These are phyloP conservation scores for Penicillium sp. DNA, from an alignment of 2,329 filamentous ascomycete genomes.

Conservation along the genomic window DNA sequence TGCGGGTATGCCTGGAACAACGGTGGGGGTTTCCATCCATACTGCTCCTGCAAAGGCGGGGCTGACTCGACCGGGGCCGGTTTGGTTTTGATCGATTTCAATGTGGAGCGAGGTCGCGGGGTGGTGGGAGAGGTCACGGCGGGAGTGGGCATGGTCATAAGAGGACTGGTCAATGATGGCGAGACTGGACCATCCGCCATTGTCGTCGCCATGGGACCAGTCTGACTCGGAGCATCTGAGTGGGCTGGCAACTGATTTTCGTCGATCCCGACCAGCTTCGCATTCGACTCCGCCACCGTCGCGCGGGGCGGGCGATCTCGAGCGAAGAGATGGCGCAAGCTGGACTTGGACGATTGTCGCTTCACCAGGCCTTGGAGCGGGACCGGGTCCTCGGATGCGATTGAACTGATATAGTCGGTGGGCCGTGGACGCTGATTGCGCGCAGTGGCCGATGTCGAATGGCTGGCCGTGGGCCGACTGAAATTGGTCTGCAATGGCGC, in stretches of 20 bases:
- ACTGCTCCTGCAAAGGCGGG: constrained; percentile 20
- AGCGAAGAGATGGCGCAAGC: constrained; percentile 33
- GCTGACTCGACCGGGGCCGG: constrained; percentile 21
- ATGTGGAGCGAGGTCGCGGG: constrained; percentile 13
- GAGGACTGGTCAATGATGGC: constrained; percentile 22
- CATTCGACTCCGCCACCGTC: constrained; percentile 14
- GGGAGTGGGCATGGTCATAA: constrained; percentile 22
- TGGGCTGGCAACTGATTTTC: constrained; percentile 19
- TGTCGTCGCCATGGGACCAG: constrained; percentile 7
- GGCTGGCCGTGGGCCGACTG: constrained; percentile 21
- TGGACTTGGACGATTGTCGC: constrained; percentile 33
- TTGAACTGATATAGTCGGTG: constrained; percentile 24
- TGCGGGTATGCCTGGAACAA: constrained; percentile 85
- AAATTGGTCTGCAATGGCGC: constrained; percentile 36
- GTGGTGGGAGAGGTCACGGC: constrained; percentile 22
- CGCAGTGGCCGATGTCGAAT: constrained; percentile 10
- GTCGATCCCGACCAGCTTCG: constrained; percentile 29
- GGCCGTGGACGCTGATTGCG: constrained; percentile 30
- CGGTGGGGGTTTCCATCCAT: constrained; percentile 62
- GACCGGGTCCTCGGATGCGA: constrained; percentile 24
- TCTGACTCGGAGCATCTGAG: neutral
- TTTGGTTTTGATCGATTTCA: constrained; percentile 19
- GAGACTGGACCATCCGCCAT: constrained; percentile 21
- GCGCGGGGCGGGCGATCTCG: constrained; percentile 31
- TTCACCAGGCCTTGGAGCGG: constrained; percentile 30